Percentiles rank a stretch among this genome's conserved stretches.
phyloP scores from a whole-genome alignment of 140 eudicot genomes.

The Senecio squalidus region DNA sequence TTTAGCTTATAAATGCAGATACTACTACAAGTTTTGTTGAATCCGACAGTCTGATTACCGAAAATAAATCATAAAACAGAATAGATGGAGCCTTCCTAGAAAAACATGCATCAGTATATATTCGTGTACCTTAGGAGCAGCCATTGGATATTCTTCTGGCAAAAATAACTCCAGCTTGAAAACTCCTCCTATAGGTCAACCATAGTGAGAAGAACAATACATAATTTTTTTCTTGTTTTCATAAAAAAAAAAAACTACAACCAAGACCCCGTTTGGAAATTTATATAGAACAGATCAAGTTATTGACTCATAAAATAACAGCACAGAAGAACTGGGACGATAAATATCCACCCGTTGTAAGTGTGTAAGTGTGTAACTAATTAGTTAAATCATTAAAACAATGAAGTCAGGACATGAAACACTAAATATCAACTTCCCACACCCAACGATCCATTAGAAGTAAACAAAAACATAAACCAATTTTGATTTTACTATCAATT shows the following conservation, averaged over 20 bases:
- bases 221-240: not conserved
- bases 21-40: not conserved
- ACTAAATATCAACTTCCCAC: not conserved
- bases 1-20: not conserved
- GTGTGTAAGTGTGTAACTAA: not conserved
- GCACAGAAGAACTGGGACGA: not conserved
- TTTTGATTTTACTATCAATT: slow-evolving; percentile 6
- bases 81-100: not conserved
- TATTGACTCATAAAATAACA: not conserved
- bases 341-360: not conserved
- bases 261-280: not conserved
- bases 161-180: slow-evolving; percentile 64
- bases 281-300: slow-evolving; percentile 1
- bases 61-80: not conserved
- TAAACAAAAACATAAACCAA: not conserved
- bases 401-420: slow-evolving; percentile 1
- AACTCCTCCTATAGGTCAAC: slow-evolving; percentile 46
- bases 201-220: slow-evolving; percentile 10
- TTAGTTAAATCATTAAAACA: not conserved
- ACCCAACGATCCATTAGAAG: not conserved
- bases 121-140: slow-evolving; percentile 56
- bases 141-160: slow-evolving; percentile 75
- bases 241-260: slow-evolving; percentile 1
- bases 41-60: not conserved
- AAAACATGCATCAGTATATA: not conserved